These are phyloP conservation scores for Mycena citricolor DNA, from an alignment of 1,284 basidiomycete species.

Conservation along the genomic window DNA sequence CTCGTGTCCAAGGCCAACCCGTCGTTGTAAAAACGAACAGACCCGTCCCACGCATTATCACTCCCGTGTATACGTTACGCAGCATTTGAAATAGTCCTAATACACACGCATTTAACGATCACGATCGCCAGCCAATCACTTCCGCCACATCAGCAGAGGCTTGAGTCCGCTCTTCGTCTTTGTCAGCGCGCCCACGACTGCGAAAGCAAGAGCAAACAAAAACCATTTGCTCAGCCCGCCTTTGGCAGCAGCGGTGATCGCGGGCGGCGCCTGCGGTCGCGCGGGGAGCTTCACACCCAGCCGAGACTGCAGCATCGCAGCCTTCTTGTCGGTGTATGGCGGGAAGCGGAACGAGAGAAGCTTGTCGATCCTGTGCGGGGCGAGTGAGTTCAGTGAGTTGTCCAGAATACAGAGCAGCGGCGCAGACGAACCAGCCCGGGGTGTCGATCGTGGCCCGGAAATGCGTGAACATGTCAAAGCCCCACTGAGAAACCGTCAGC, in stretches of 20 bases:
- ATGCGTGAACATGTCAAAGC: slow-evolving; percentile 73
- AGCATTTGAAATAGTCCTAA: too few relatives aligned
- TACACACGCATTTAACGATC: too few relatives aligned
- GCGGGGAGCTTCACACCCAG: slow-evolving; percentile 36
- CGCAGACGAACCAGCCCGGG: slow-evolving; percentile 53
- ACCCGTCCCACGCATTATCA: too few relatives aligned
- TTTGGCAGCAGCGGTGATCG: slow-evolving; percentile 9
- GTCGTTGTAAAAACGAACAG: slow-evolving; percentile 5
- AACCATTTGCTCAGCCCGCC: slow-evolving; percentile 41
- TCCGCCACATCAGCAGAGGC: not conserved
- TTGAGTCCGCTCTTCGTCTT: slow-evolving; percentile 30
- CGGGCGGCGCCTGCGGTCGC: slow-evolving; percentile 41
- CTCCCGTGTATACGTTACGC: too few relatives aligned
- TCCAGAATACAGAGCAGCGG: not conserved
- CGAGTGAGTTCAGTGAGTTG: not conserved
- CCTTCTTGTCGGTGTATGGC: slow-evolving; percentile 49
- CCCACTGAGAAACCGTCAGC: slow-evolving; percentile 30
- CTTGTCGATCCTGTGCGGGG: slow-evolving; percentile 50
- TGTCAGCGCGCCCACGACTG: slow-evolving; percentile 33
- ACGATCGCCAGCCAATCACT: too few relatives aligned
- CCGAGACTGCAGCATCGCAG: slow-evolving; percentile 28
- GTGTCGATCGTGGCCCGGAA: slow-evolving; percentile 58
- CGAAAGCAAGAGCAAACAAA: slow-evolving; percentile 38
- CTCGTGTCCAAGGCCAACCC: slow-evolving; percentile 8
- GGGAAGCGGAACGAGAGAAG: slow-evolving; percentile 61